Percentiles rank a stretch among this genome's conserved stretches.
Conservation (phyloP, 1,139 yeast species). For the Magnusiomyces clavatus region DNA sequence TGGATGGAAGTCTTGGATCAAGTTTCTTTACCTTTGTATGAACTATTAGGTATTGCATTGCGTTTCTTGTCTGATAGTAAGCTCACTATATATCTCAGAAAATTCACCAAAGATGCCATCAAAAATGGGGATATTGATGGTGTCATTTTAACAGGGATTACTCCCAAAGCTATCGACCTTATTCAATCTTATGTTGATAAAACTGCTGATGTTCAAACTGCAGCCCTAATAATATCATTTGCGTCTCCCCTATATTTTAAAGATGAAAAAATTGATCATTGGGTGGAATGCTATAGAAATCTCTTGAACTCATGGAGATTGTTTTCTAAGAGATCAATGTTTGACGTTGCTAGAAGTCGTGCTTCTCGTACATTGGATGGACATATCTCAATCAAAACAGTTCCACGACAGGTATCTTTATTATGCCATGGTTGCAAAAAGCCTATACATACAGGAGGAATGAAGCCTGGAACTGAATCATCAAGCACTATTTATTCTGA, state of each 20-base stretch:
- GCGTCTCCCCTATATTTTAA: conserved; percentile 76
- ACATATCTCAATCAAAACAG: conserved; percentile 40
- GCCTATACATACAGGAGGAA: conserved; percentile 3
- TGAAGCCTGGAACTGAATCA: neutral
- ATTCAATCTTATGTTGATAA: conserved; percentile 83
- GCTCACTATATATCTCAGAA: conserved; percentile 42
- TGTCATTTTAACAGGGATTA: conserved; percentile 78
- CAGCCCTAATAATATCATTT: conserved; percentile 69
- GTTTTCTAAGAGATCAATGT: conserved; percentile 69
- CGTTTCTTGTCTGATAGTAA: conserved; percentile 78
- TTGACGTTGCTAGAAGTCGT: conserved; percentile 71
- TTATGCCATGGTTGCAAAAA: conserved; percentile 81
- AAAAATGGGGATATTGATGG: conserved; percentile 85
- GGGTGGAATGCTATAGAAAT: conserved; percentile 65
- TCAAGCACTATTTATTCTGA: conserved; percentile 7
- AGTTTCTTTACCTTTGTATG: conserved; percentile 77
- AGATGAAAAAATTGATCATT: conserved; percentile 62
- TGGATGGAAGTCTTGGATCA: conserved; percentile 97
- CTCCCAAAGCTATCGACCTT: conserved; percentile 69
- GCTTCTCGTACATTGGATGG: conserved; percentile 51
- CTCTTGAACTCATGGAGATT: conserved; percentile 79
- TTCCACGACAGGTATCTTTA: conserved; percentile 68
- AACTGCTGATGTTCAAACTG: conserved; percentile 90
- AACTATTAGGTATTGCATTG: conserved; percentile 82
- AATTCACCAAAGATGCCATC: conserved; percentile 66